These are phyloP conservation scores for Barnettozyma siamensis DNA, from an alignment of 805 yeast species.

Conservation along the genomic window DNA sequence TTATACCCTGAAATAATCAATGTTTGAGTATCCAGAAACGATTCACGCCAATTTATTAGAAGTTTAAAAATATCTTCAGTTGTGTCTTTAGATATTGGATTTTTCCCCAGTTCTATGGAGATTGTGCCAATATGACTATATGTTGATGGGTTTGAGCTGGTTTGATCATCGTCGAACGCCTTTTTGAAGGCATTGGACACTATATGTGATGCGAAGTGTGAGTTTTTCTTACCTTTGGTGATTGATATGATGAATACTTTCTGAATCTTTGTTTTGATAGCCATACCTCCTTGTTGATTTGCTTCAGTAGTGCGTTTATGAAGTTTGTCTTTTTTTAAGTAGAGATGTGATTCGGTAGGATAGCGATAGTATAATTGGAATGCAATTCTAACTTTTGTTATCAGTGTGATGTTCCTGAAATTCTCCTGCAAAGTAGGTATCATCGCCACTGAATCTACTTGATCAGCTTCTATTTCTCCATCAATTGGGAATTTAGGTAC, in stretches of 20 bases:
- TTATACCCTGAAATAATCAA: conserved; percentile 47
- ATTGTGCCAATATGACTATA: conserved; percentile 10
- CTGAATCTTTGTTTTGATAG: background rate
- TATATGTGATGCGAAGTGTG: background rate
- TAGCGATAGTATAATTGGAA: conserved; percentile 33
- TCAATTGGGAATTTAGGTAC: conserved; percentile 17
- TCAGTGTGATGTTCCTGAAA: conserved; percentile 28
- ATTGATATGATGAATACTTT: background rate
- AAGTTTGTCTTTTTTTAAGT: conserved; percentile 21
- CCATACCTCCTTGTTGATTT: too few relatives aligned
- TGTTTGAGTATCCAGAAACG: conserved; percentile 42
- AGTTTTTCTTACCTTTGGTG: background rate
- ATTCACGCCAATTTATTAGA: conserved; percentile 43
- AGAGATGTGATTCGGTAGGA: conserved; percentile 32
- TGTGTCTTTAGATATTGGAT: conserved; percentile 20
- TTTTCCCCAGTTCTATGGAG: conserved; percentile 31
- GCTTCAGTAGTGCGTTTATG: background rate
- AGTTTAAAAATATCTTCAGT: conserved; percentile 40
- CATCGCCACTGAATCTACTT: background rate
- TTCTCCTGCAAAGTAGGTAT: conserved; percentile 1
- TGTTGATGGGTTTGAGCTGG: background rate
- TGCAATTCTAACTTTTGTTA: conserved; percentile 31
- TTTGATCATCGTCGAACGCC: background rate
- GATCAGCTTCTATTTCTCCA: background rate
- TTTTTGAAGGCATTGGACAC: background rate